A percentile compares a stretch with the other conserved stretches of the same genome.
Evolutionary conservation across 495 filamentous ascomycete genomes (phyloP).

Genomic region (Penicillium bovifimosum): DNA sequence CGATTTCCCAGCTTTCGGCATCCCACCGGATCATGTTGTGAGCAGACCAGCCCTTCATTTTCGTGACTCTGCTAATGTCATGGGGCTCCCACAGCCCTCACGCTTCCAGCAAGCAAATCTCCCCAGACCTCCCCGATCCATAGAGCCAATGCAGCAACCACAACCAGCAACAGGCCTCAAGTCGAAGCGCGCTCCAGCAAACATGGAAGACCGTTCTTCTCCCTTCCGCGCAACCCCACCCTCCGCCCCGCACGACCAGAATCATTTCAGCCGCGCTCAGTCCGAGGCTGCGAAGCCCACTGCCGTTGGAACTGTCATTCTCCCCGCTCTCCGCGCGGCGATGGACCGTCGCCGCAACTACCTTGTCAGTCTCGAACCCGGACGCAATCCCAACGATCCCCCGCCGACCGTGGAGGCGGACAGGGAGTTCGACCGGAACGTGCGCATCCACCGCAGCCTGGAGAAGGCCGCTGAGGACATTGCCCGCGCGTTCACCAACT

Average conservation of each 20-base stretch:
- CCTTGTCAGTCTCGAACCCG: slow-evolving; percentile 22
- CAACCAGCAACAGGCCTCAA: slow-evolving; percentile 16
- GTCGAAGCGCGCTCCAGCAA: slow-evolving; percentile 21
- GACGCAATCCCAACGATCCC: slow-evolving; percentile 6
- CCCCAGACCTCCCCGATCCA: slow-evolving; percentile 9
- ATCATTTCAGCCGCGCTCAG: background rate
- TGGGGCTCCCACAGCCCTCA: background rate
- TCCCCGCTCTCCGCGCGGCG: slow-evolving; percentile 86
- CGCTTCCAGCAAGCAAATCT: background rate
- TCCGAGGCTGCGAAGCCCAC: slow-evolving; percentile 12
- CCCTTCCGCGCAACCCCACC: slow-evolving; percentile 7
- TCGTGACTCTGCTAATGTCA: slow-evolving; percentile 11
- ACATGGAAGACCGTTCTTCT: slow-evolving; percentile 8
- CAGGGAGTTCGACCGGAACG: slow-evolving; percentile 46
- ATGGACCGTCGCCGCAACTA: slow-evolving; percentile 62
- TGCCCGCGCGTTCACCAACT: slow-evolving; percentile 71
- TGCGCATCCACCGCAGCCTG: slow-evolving; percentile 76
- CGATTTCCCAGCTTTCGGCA: slow-evolving; percentile 2
- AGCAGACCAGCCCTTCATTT: slow-evolving; percentile 8
- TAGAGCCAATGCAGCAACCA: slow-evolving; percentile 1
- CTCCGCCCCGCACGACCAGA: slow-evolving; percentile 1
- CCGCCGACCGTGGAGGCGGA: slow-evolving; percentile 17
- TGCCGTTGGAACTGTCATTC: slow-evolving; percentile 56
- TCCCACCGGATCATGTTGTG: slow-evolving; percentile 26
- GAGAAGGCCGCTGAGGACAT: slow-evolving; percentile 71